These are phyloP conservation scores for Gossypium davidsonii DNA, from an alignment of 441 rosid species.

Conservation along the genomic window DNA sequence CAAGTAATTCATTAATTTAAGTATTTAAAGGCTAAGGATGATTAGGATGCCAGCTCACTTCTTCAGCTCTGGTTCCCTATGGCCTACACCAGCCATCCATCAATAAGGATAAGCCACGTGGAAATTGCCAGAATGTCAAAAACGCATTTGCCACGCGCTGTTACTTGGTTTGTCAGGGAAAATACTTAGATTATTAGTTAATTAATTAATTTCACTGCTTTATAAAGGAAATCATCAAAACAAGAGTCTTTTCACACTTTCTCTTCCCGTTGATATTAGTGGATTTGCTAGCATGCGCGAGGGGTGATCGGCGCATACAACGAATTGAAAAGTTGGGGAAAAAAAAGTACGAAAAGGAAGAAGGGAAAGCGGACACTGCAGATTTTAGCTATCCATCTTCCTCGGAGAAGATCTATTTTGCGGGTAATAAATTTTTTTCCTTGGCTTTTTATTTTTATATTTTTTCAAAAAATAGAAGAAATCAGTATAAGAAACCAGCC, in stretches of 20 bases:
- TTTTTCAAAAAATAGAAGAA: not conserved
- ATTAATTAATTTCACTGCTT: not conserved
- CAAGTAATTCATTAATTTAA: not conserved
- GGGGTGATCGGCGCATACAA: slow-evolving; percentile 22
- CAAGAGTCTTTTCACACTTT: not conserved
- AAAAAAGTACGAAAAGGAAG: not conserved
- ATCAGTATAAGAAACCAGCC: not conserved
- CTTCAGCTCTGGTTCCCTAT: not conserved
- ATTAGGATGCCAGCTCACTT: slow-evolving; percentile 3
- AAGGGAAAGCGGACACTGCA: slow-evolving; percentile 26
- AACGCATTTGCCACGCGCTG: not conserved
- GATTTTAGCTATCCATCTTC: slow-evolving; percentile 30
- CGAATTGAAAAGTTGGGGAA: not conserved
- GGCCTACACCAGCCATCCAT: not conserved
- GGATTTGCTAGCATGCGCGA: slow-evolving; percentile 31
- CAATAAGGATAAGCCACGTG: not conserved
- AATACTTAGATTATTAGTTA: not conserved
- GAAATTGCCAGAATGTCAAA: not conserved
- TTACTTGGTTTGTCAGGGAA: not conserved
- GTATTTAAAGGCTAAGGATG: not conserved
- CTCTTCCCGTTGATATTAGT: slow-evolving; percentile 2
- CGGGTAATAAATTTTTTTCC: not conserved
- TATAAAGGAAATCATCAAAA: slow-evolving; percentile 4
- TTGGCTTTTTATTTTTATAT: not conserved
- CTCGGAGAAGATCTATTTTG: slow-evolving; percentile 22